phyloP scores from a whole-genome alignment of 2,329 filamentous ascomycete genomes.

The Apiospora malaysiana region DNA sequence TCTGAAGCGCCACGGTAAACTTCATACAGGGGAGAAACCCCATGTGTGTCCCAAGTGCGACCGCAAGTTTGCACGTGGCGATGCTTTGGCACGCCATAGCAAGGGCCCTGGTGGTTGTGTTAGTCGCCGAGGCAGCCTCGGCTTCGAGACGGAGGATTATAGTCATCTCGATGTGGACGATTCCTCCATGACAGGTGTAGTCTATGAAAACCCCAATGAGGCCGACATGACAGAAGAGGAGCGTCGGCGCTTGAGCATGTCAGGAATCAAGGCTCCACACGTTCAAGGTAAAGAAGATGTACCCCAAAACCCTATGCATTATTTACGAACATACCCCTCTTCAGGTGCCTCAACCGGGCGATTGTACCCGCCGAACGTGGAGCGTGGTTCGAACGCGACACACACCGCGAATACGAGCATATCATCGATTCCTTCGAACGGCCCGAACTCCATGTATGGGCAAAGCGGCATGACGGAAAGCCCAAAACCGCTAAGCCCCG shows the following conservation, averaged over 20 bases:
- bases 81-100: constrained; percentile 91
- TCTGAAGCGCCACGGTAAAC: constrained; percentile 92
- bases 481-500: constrained; percentile 80
- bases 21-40: constrained; percentile 94
- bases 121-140: constrained; percentile 85
- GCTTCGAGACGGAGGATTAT: constrained; percentile 77
- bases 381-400: constrained; percentile 60
- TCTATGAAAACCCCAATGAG: constrained; percentile 65
- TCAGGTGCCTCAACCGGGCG: constrained; percentile 55
- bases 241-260: constrained; percentile 70
- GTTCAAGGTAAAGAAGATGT: constrained; percentile 56
- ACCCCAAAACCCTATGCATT: constrained; percentile 60
- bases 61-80: constrained; percentile 91
- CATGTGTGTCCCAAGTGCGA: constrained; percentile 96
- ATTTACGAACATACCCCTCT: constrained; percentile 82
- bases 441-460: constrained; percentile 67
- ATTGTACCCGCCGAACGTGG: constrained; percentile 67
- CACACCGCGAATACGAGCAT: constrained; percentile 58
- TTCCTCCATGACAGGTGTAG: constrained; percentile 60
- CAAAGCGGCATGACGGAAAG: constrained; percentile 82
- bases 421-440: constrained; percentile 53
- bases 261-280: constrained; percentile 76
- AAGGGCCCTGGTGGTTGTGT: constrained; percentile 97
- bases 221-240: constrained; percentile 66
- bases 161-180: constrained; percentile 57